Evolutionary conservation across 202 grass and related monocot species (phyloP).

Genomic region (Panicum virgatum): DNA sequence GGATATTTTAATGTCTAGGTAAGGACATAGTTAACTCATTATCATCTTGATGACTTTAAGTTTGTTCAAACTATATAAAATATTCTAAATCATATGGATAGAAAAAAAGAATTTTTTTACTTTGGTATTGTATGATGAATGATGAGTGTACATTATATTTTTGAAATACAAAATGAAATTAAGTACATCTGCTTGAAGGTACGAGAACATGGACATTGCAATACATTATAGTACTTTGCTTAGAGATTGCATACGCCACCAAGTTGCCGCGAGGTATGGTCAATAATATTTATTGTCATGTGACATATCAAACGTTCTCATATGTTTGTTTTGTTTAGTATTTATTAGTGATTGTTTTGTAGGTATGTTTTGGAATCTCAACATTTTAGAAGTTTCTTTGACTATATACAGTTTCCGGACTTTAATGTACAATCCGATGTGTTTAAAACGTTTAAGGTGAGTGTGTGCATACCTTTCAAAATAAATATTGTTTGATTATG

Average conservation of each 20-base stretch:
- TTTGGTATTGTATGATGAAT: too few relatives aligned
- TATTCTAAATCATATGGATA: too few relatives aligned
- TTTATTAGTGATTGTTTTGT: neutral
- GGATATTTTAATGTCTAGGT: slow-evolving; percentile 52
- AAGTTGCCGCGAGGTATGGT: slow-evolving; percentile 41
- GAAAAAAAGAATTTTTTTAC: too few relatives aligned
- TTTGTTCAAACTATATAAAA: too few relatives aligned
- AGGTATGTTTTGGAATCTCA: slow-evolving; percentile 49
- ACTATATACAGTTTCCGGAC: slow-evolving; percentile 53
- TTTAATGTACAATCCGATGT: slow-evolving; percentile 59
- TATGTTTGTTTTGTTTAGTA: neutral
- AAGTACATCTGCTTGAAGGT: slow-evolving; percentile 13
- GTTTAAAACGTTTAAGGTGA: slow-evolving; percentile 57
- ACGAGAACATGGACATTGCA: slow-evolving; percentile 49
- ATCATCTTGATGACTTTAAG: neutral
- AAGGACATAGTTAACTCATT: neutral
- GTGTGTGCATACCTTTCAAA: neutral
- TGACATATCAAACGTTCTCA: neutral
- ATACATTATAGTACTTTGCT: slow-evolving; percentile 49
- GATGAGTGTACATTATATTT: neutral
- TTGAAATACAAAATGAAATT: neutral
- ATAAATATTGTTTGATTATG: neutral
- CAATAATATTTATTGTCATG: neutral
- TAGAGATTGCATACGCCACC: slow-evolving; percentile 39
- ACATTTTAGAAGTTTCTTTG: slow-evolving; percentile 50